A percentile compares a stretch with the other conserved stretches of the same genome.
Conservation (phyloP, 352 stramenopile species). For the Pythium dissimile region DNA sequence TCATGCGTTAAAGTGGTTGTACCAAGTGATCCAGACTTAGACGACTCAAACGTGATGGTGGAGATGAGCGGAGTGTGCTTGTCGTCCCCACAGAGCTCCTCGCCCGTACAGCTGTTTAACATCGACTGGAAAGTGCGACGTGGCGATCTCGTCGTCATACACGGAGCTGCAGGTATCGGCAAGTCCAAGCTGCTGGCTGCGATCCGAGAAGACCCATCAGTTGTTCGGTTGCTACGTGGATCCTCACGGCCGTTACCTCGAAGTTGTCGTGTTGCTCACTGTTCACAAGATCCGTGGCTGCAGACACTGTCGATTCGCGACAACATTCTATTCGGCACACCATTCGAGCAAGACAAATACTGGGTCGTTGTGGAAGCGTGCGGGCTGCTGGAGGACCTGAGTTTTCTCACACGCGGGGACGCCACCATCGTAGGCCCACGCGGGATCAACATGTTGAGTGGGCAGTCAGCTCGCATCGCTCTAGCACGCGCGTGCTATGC, state of each 20-base stretch:
- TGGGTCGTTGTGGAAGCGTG: conserved; percentile 48
- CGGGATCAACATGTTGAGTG: conserved; percentile 90
- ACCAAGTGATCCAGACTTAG: not conserved
- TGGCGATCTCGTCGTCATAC: conserved; percentile 8
- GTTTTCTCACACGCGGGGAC: conserved; percentile 71
- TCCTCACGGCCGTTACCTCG: not conserved
- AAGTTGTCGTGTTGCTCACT: conserved; percentile 34
- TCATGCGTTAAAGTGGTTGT: not conserved
- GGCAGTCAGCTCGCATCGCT: conserved; percentile 75
- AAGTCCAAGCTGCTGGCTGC: conserved; percentile 4
- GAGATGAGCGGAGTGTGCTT: not conserved
- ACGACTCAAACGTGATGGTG: too few species aligned
- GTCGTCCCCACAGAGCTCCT: not conserved
- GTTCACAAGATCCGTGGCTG: conserved; percentile 82
- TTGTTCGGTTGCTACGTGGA: not conserved
- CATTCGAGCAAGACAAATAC: conserved; percentile 34
- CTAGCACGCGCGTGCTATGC: conserved; percentile 52
- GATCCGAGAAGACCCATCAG: not conserved
- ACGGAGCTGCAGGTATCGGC: not conserved
- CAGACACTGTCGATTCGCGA: conserved; percentile 87
- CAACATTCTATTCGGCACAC: conserved; percentile 89
- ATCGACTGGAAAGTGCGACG: not conserved
- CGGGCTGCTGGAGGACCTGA: conserved; percentile 73
- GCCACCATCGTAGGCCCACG: conserved; percentile 91
- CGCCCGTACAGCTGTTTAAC: not conserved